Conservation (phyloP, 1,284 basidiomycete genomes). For the Rhodotorula sp. region DNA sequence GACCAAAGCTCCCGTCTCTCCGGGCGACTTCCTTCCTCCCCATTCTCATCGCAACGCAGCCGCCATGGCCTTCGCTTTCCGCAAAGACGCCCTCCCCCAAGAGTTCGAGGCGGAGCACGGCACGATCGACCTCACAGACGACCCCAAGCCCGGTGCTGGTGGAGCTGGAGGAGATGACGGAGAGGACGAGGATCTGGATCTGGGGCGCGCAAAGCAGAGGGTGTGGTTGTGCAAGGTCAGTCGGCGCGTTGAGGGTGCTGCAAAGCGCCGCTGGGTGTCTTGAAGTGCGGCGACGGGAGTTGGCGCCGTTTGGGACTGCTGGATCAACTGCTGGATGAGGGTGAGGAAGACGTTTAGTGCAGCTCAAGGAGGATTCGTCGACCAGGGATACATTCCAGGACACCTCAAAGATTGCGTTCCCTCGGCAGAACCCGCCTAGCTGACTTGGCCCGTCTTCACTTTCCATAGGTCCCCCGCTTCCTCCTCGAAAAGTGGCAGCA, state of each 20-base stretch:
- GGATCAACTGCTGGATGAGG: not conserved
- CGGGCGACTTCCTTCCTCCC: not conserved
- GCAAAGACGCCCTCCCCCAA: conserved; percentile 30
- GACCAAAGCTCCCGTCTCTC: too few relatives aligned
- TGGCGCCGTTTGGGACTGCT: too few relatives aligned
- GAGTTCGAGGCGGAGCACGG: conserved; percentile 40
- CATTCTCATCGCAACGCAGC: not conserved
- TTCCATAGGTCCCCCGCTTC: conserved; percentile 53
- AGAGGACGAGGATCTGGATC: conserved; percentile 37
- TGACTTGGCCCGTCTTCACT: not conserved
- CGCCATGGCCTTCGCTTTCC: conserved; percentile 27
- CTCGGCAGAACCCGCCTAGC: not conserved
- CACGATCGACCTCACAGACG: conserved; percentile 30
- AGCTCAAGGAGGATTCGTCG: too few relatives aligned
- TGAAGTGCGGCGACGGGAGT: too few relatives aligned
- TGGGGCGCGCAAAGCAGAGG: conserved; percentile 6
- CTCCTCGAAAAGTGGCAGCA: conserved; percentile 54
- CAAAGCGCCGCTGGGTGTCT: not conserved
- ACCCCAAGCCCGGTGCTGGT: conserved; percentile 1
- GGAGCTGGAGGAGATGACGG: conserved; percentile 5
- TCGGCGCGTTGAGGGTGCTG: not conserved
- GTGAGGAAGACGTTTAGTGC: too few relatives aligned
- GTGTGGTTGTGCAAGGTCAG: conserved; percentile 40
- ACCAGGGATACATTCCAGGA: too few relatives aligned
- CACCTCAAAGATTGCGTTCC: not conserved